A percentile compares a stretch with the other conserved stretches of the same genome.
Evolutionary conservation across 2,329 filamentous ascomycete species (phyloP).

Genomic region (Graphium sp.): DNA sequence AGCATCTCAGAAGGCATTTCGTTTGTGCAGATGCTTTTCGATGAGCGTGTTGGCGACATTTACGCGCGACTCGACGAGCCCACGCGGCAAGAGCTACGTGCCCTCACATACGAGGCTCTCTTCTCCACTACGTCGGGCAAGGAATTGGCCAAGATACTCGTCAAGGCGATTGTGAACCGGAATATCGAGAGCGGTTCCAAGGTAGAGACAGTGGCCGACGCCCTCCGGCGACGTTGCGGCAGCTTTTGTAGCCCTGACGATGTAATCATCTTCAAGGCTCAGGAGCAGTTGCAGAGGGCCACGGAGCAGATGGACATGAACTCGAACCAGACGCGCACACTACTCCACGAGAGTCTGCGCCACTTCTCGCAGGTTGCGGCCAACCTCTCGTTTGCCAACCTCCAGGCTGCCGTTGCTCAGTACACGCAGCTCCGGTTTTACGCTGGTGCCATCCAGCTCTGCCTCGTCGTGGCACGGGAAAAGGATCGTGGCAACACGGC

Average conservation of each 20-base stretch:
- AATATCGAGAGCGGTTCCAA: constrained; percentile 96
- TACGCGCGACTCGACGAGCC: constrained; percentile 57
- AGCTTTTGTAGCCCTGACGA: constrained; percentile 97
- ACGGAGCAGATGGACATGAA: constrained; percentile 62
- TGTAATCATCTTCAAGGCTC: constrained; percentile 95
- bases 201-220: constrained; percentile 91
- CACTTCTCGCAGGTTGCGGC: constrained; percentile 81
- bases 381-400: constrained; percentile 64
- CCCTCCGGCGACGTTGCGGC: constrained; percentile 78
- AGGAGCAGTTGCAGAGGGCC: constrained; percentile 83
- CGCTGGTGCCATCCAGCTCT: constrained; percentile 80
- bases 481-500: constrained; percentile 78
- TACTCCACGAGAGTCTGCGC: constrained; percentile 76
- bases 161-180: constrained; percentile 94
- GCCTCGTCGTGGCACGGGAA: constrained; percentile 66
- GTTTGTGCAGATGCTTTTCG: constrained; percentile 86
- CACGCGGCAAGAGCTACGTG: constrained; percentile 50
- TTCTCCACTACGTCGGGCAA: constrained; percentile 69
- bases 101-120: constrained; percentile 73
- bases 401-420: constrained; percentile 60
- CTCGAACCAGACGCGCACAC: constrained; percentile 56
- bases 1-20: constrained; percentile 94
- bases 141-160: constrained; percentile 81
- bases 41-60: constrained; percentile 84
- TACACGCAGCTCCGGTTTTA: constrained; percentile 78